Evolutionary conservation across 768 basidiomycete genomes (phyloP).

Genomic region (Boletus subcaerulescens): DNA sequence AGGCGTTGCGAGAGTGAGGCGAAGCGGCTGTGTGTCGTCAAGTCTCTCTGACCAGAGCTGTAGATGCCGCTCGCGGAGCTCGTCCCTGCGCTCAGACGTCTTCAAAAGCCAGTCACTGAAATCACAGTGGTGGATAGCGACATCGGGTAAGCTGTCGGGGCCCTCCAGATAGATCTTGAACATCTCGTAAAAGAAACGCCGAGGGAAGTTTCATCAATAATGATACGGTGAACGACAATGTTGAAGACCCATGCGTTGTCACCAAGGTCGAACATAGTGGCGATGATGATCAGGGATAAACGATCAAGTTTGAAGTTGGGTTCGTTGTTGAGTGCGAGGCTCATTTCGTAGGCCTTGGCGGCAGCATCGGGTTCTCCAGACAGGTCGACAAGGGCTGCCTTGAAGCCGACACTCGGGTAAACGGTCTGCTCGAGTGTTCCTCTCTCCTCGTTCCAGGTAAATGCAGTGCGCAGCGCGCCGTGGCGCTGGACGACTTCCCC

Average conservation of each 20-base stretch:
- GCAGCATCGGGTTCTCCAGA: slow-evolving; percentile 23
- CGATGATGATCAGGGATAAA: slow-evolving; percentile 22
- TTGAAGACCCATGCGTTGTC: slow-evolving; percentile 26
- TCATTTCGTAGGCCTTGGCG: slow-evolving; percentile 31
- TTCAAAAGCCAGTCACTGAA: slow-evolving; percentile 27
- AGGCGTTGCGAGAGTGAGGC: slow-evolving; percentile 25
- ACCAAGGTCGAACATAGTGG: slow-evolving; percentile 27
- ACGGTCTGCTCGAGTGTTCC: slow-evolving; percentile 31
- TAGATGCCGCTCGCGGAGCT: slow-evolving; percentile 24
- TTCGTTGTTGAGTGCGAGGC: slow-evolving; percentile 20
- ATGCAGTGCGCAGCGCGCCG: slow-evolving; percentile 28
- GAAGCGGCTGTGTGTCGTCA: slow-evolving; percentile 14
- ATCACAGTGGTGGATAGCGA: slow-evolving; percentile 18
- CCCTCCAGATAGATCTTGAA: slow-evolving; percentile 28
- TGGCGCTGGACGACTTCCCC: slow-evolving; percentile 28
- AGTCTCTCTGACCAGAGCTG: slow-evolving; percentile 26
- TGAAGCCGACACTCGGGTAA: slow-evolving; percentile 26
- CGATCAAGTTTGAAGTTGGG: slow-evolving; percentile 28
- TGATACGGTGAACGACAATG: slow-evolving; percentile 31
- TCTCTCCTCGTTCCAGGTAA: slow-evolving; percentile 29
- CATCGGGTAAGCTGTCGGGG: slow-evolving; percentile 23
- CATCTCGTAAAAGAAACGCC: slow-evolving; percentile 30
- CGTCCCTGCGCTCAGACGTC: slow-evolving; percentile 27
- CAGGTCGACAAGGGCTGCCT: slow-evolving; percentile 24
- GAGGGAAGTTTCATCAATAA: slow-evolving; percentile 30